Conservation (phyloP, 768 basidiomycete species). For the Tricholoma terreum region DNA sequence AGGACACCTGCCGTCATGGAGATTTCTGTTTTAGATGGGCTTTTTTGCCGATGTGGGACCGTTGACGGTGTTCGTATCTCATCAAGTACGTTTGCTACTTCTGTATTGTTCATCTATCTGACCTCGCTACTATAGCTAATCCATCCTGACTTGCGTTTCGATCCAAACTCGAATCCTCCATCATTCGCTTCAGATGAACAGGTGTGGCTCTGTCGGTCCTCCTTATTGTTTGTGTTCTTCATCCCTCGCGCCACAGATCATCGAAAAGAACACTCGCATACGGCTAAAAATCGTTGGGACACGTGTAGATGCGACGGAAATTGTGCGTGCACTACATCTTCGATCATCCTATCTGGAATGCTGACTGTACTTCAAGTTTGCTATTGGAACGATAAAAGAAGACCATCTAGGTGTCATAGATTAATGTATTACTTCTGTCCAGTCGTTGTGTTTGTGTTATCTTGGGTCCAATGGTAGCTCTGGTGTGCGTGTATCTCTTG, state of each 20-base stretch:
- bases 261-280: slow-evolving; percentile 90
- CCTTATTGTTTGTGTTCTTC: neutral
- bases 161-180: slow-evolving; percentile 96
- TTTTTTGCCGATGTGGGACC: slow-evolving; percentile 98
- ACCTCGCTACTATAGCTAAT: slow-evolving; percentile 64
- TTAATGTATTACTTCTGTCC: slow-evolving; percentile 23
- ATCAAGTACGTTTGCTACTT: slow-evolving; percentile 61
- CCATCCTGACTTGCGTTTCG: slow-evolving; percentile 91
- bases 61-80: slow-evolving; percentile 90
- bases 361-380: slow-evolving; percentile 58
- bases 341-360: neutral
- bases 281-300: slow-evolving; percentile 98
- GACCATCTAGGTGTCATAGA: slow-evolving; percentile 95
- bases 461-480: neutral
- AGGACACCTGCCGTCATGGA: neutral
- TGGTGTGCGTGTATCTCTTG: neutral
- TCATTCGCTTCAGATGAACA: slow-evolving; percentile 91
- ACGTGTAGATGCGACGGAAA: slow-evolving; percentile 95
- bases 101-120: slow-evolving; percentile 1
- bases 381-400: slow-evolving; percentile 97
- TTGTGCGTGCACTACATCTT: slow-evolving; percentile 51
- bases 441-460: neutral
- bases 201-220: slow-evolving; percentile 37
- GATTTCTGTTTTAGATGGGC: slow-evolving; percentile 71
- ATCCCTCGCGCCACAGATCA: slow-evolving; percentile 52